phyloP scores from a whole-genome alignment of 805 yeast genomes.

The Candida broadrunensis region DNA sequence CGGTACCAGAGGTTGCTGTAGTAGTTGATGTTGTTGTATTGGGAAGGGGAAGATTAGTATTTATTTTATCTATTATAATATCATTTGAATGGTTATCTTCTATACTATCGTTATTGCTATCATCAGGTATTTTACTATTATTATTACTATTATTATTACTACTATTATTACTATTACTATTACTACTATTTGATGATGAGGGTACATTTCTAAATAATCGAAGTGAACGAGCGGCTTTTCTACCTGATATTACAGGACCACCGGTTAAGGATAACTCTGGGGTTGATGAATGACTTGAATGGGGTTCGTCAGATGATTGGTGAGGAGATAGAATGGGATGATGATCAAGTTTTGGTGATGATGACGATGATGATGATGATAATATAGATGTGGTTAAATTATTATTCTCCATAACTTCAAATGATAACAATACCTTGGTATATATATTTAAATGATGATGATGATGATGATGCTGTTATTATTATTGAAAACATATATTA shows the following conservation, averaged over 20 bases:
- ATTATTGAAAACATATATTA: no score
- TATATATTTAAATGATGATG: no score
- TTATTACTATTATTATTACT: background rate
- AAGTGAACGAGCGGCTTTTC: slow-evolving; percentile 58
- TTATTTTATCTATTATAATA: background rate
- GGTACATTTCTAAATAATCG: slow-evolving; percentile 45
- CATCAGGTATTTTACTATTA: background rate
- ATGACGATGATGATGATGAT: background rate
- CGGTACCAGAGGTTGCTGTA: slow-evolving; percentile 5
- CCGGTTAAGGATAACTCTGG: slow-evolving; percentile 3
- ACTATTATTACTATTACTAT: background rate
- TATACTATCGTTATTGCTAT: background rate
- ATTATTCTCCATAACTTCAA: no score
- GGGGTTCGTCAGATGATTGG: no score
- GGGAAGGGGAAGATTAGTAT: no score
- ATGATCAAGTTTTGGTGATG: no score
- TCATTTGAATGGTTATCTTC: slow-evolving; percentile 11
- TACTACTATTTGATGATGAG: background rate
- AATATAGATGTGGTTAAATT: no score
- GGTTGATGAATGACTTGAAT: background rate
- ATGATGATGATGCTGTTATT: no score
- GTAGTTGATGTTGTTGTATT: background rate
- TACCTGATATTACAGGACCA: slow-evolving; percentile 34
- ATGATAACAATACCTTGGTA: no score
- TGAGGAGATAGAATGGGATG: no score